These are phyloP conservation scores for Periconia sp. DNA, from an alignment of 2,329 filamentous ascomycete genomes.

Conservation along the genomic window DNA sequence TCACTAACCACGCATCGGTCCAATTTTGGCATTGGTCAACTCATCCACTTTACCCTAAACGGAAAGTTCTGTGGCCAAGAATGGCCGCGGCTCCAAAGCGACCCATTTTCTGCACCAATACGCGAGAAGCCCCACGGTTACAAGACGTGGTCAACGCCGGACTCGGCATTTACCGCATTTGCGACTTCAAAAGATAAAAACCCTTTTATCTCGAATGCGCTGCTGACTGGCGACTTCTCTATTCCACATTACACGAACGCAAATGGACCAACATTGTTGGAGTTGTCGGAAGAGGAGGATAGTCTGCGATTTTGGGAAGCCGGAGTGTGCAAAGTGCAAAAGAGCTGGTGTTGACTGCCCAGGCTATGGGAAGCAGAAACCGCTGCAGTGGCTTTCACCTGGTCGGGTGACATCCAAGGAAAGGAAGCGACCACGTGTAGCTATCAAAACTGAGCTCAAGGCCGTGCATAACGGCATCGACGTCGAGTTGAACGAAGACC, in stretches of 20 bases:
- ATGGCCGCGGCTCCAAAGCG: too few relatives aligned
- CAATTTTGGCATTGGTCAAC: too few relatives aligned
- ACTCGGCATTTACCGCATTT: not conserved
- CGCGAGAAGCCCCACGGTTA: not conserved
- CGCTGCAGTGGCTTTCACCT: not conserved
- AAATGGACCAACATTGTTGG: slow-evolving; percentile 3
- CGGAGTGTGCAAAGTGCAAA: not conserved
- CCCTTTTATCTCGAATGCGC: not conserved
- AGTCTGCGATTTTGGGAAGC: slow-evolving; percentile 1
- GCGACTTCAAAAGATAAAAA: not conserved
- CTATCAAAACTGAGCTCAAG: not conserved
- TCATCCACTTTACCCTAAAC: not conserved
- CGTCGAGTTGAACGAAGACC: not conserved
- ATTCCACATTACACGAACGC: not conserved
- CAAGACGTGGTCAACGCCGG: not conserved
- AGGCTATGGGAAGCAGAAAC: slow-evolving; percentile 2
- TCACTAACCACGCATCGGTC: too few relatives aligned
- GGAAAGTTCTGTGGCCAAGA: slow-evolving; percentile 1
- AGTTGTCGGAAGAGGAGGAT: slow-evolving; percentile 1
- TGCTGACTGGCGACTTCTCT: not conserved
- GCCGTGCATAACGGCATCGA: not conserved
- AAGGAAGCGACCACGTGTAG: not conserved
- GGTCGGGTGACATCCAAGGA: slow-evolving; percentile 1
- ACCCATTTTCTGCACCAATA: not conserved
- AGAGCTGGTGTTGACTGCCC: slow-evolving; percentile 2